phyloP scores from a whole-genome alignment of 495 filamentous ascomycete species.

The Podospora fimiseda region DNA sequence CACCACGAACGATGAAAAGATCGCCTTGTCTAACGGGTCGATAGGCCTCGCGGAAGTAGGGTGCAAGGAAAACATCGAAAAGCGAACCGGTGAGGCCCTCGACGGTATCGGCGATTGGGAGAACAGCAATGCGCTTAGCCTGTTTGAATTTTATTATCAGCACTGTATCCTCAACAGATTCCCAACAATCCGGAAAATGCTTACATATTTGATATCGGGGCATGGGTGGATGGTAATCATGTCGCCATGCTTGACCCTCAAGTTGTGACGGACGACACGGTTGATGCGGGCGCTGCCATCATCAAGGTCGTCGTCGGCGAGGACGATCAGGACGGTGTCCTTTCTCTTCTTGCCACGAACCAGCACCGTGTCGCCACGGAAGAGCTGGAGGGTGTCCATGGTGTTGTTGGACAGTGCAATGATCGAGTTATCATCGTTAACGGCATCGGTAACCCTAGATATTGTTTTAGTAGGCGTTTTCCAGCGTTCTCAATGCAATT shows the following conservation, averaged over 20 bases:
- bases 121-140: slow-evolving; percentile 98
- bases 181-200: too few relatives aligned
- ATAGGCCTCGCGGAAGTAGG: slow-evolving; percentile 99
- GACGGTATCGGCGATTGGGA: slow-evolving; percentile 95
- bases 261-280: slow-evolving; percentile 95
- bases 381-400: slow-evolving; percentile 96
- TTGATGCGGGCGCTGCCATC: slow-evolving; percentile 95
- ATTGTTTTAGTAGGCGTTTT: slow-evolving; percentile 28
- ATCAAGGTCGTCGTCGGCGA: slow-evolving; percentile 96
- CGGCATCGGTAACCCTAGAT: slow-evolving; percentile 85
- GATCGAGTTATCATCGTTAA: slow-evolving; percentile 99
- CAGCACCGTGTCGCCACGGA: slow-evolving; percentile 95
- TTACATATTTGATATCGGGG: slow-evolving; percentile 99
- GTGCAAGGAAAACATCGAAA: slow-evolving; percentile 98
- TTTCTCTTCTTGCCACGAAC: slow-evolving; percentile 99
- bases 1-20: slow-evolving; percentile 92
- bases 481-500: background rate
- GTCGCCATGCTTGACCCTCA: slow-evolving; percentile 96
- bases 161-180: background rate
- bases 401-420: slow-evolving; percentile 98
- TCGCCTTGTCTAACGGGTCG: slow-evolving; percentile 93
- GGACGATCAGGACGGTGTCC: slow-evolving; percentile 94
- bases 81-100: slow-evolving; percentile 95
- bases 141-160: slow-evolving; percentile 28
- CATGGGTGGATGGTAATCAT: slow-evolving; percentile 96